phyloP scores from a whole-genome alignment of 768 basidiomycete species.

The Candolleomyces eurysporus region DNA sequence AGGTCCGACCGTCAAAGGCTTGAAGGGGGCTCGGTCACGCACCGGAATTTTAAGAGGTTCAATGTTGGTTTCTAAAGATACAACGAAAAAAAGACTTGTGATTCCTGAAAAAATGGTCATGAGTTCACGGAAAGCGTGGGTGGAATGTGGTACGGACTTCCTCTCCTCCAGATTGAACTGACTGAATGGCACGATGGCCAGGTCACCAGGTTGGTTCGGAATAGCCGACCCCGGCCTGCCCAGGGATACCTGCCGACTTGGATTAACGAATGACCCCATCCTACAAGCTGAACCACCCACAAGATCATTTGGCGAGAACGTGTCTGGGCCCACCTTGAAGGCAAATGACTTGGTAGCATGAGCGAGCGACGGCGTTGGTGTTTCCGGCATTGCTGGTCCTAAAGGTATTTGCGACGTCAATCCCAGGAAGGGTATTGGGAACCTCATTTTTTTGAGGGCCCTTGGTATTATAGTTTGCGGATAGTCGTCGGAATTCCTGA shows the following conservation, averaged over 20 bases:
- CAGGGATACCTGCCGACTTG: slow-evolving; percentile 45
- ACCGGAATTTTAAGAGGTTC: slow-evolving; percentile 55
- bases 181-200: slow-evolving; percentile 64
- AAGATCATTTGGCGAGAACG: slow-evolving; percentile 72
- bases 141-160: slow-evolving; percentile 48
- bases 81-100: slow-evolving; percentile 63
- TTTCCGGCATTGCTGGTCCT: slow-evolving; percentile 19
- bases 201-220: slow-evolving; percentile 66
- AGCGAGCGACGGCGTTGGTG: slow-evolving; percentile 17
- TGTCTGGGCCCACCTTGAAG: slow-evolving; percentile 55
- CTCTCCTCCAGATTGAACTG: slow-evolving; percentile 72
- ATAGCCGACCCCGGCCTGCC: slow-evolving; percentile 63
- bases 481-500: too few relatives aligned
- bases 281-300: slow-evolving; percentile 19
- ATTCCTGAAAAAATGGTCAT: slow-evolving; percentile 45
- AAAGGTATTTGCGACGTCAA: slow-evolving; percentile 56
- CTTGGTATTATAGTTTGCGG: background rate
- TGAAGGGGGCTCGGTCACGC: slow-evolving; percentile 14
- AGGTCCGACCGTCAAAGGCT: background rate
- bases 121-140: background rate
- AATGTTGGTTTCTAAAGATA: slow-evolving; percentile 51
- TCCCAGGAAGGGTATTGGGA: slow-evolving; percentile 52
- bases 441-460: slow-evolving; percentile 40
- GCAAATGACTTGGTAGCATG: slow-evolving; percentile 40
- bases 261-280: background rate